Conservation (phyloP, 805 yeast species). For the Ogataea minuta region DNA sequence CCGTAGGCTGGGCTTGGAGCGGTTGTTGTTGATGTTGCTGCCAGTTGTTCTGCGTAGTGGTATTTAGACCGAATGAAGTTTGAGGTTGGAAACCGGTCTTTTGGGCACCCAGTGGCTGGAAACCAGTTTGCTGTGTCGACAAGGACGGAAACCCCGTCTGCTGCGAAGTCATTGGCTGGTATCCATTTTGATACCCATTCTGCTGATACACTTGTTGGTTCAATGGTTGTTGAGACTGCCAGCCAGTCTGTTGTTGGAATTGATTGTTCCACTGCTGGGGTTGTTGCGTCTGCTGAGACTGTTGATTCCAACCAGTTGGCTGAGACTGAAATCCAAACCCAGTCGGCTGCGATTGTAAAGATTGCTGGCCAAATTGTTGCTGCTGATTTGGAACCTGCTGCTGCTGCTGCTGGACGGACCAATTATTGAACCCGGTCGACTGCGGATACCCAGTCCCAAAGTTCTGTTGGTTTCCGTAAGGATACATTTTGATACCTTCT, state of each 20-base stretch:
- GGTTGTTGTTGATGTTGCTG: conserved; percentile 26
- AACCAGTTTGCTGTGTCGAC: conserved; percentile 14
- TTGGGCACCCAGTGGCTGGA: conserved; percentile 35
- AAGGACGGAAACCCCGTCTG: background rate
- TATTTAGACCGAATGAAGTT: conserved; percentile 35
- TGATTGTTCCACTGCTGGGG: conserved; percentile 16
- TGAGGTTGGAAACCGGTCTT: conserved; percentile 42
- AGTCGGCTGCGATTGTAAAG: conserved; percentile 37
- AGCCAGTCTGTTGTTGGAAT: conserved; percentile 7
- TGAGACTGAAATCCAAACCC: conserved; percentile 35
- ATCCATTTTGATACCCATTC: conserved; percentile 34
- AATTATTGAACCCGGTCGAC: conserved; percentile 25
- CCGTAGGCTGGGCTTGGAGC: conserved; percentile 44
- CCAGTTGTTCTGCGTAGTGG: conserved; percentile 44
- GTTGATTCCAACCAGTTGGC: conserved; percentile 18
- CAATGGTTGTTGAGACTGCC: background rate
- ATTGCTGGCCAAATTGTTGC: conserved; percentile 21
- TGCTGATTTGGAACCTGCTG: conserved; percentile 25
- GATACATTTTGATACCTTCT: conserved; percentile 21
- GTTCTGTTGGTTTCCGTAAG: conserved; percentile 27
- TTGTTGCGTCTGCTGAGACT: conserved; percentile 7
- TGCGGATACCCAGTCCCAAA: conserved; percentile 26
- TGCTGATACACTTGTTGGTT: conserved; percentile 35
- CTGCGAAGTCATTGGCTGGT: conserved; percentile 1
- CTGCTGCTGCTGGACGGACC: conserved; percentile 37